Evolutionary conservation across 1,284 basidiomycete genomes (phyloP), one percentile per base, ranked within the genome.

Genomic region (Fereydounia khargensis): DNA sequence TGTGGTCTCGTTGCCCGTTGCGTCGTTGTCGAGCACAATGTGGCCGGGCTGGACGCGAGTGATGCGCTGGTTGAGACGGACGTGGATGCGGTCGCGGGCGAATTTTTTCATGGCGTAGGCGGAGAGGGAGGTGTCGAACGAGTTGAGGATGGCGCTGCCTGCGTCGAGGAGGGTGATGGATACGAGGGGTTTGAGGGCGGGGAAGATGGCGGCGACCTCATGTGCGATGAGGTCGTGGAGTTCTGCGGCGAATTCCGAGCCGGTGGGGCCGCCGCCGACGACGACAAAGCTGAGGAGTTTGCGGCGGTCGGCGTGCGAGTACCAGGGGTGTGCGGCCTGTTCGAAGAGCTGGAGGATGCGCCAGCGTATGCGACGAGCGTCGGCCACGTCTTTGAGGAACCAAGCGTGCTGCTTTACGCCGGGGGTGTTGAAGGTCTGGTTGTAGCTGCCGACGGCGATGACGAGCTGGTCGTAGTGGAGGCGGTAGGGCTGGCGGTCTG

Each of bases 401-500:
- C 35, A 59, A 0, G 70, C 77, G 38, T 74, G 47, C 35, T 70
- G 58, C 39, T 67, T 66, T 24, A 79, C 70, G 2, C 76, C 76
- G 4, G 67, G 57, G 39, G 81, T 78, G 47, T 84, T 85, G 47
- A 81, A 82, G 0, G 78, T 91, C 66, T 89, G 88, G 1, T 83
- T 84, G 76, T 91, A 91, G 40, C 86, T 84, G 0, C 90, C 90
- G 1, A 89, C 87, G 2, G 87, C 84, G 42, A 92, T 84, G 35
- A 92, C 83, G 6, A 94, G 81, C 73, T 87, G 88, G 77, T 92
- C 89, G 68, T 56, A 70, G 3, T 35, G 22, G 2, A 70, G n/a
- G n/a, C n/a, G n/a, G n/a, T n/a, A n/a, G n/a, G n/a, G n/a, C n/a
- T n/a, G n/a, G n/a, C n/a, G n/a, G n/a, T n/a, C n/a, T n/a, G n/a